Evolutionary conservation across 495 filamentous ascomycete species (phyloP).

Genomic region (Neurospora sp.): DNA sequence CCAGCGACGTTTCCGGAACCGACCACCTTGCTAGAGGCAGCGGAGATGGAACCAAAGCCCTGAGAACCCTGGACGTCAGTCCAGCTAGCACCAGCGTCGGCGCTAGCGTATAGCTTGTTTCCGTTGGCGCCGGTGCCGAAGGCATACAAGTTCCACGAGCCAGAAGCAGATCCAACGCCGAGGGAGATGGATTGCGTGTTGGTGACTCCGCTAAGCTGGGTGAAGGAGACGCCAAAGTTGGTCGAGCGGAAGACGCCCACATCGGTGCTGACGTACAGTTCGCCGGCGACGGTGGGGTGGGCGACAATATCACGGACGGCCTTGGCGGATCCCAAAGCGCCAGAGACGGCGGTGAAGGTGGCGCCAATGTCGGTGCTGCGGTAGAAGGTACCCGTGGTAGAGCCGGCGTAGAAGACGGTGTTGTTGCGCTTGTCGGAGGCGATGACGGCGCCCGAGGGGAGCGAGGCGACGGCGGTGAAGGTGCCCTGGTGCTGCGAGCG

Average conservation of each 20-base stretch:
- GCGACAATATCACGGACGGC: slow-evolving; percentile 38
- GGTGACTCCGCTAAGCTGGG: slow-evolving; percentile 24
- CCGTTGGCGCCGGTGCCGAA: slow-evolving; percentile 36
- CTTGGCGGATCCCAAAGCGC: slow-evolving; percentile 24
- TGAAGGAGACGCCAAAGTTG: slow-evolving; percentile 39
- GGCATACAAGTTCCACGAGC: slow-evolving; percentile 37
- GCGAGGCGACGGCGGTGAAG: slow-evolving; percentile 34
- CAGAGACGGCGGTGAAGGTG: slow-evolving; percentile 30
- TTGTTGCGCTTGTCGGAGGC: slow-evolving; percentile 43
- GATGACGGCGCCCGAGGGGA: slow-evolving; percentile 37
- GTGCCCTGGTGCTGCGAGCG: slow-evolving; percentile 29
- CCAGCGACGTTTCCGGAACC: slow-evolving; percentile 40
- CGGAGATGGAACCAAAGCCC: slow-evolving; percentile 40
- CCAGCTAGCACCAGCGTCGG: slow-evolving; percentile 40
- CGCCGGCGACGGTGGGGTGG: slow-evolving; percentile 38
- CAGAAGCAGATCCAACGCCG: slow-evolving; percentile 23
- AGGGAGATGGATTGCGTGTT: slow-evolving; percentile 38
- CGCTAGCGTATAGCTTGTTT: slow-evolving; percentile 39
- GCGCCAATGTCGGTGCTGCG: slow-evolving; percentile 34
- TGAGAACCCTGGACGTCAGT: slow-evolving; percentile 42
- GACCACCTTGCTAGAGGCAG: slow-evolving; percentile 26
- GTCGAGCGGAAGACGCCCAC: slow-evolving; percentile 42
- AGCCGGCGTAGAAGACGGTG: slow-evolving; percentile 43
- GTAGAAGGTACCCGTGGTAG: slow-evolving; percentile 30
- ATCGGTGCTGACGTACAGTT: slow-evolving; percentile 45